Conservation (phyloP, 176 grass and related monocot species). For the Oryza meyeriana region DNA sequence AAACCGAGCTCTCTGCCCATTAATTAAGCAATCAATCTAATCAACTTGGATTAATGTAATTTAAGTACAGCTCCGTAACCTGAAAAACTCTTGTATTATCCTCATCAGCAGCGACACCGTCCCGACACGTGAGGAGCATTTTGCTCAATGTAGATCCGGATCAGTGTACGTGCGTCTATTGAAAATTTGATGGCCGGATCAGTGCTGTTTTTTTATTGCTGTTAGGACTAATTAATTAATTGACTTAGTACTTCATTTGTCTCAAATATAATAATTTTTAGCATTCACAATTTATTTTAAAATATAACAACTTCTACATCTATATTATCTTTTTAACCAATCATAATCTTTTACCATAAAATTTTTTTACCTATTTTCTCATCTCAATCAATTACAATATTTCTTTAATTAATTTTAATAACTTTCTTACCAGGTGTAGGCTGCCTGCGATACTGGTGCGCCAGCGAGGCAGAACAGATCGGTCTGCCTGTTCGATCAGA, state of each 20-base stretch:
- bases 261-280: no score
- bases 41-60: not conserved
- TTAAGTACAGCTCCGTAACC: not conserved
- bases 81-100: not conserved
- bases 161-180: slow-evolving; percentile 33
- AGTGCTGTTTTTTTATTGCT: not conserved
- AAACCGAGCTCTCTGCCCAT: not conserved
- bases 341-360: no score
- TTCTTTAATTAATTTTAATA: not conserved
- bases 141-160: slow-evolving; percentile 29
- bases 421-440: no score
- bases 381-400: no score
- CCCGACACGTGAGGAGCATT: not conserved
- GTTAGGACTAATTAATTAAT: not conserved
- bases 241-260: no score
- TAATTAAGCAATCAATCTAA: not conserved
- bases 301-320: no score
- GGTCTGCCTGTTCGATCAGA: not conserved
- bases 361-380: no score
- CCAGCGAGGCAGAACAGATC: not conserved
- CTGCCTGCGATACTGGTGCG: slow-evolving; percentile 25
- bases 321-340: no score
- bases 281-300: no score
- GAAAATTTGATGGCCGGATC: not conserved
- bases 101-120: slow-evolving; percentile 2